A percentile compares a stretch with the other conserved stretches of the same genome.
Evolutionary conservation across 139 green algal genomes (phyloP).

Genomic region (Chlorella sp.): DNA sequence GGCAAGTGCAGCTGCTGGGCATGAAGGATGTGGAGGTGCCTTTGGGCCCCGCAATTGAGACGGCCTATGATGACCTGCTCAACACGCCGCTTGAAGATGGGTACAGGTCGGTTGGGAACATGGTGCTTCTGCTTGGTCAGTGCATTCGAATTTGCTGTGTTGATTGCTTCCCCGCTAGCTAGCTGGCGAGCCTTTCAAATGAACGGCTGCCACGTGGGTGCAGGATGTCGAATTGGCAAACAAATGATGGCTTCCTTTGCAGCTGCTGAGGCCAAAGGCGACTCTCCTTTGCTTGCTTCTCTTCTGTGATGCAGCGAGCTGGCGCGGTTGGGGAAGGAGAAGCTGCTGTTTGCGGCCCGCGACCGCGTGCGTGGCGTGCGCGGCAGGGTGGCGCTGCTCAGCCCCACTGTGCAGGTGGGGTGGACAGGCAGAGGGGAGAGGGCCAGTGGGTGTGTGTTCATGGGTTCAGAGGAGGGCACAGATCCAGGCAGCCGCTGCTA

Average conservation of each 20-base stretch:
- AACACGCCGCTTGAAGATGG: slow-evolving; percentile 19
- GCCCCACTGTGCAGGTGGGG: slow-evolving; percentile 26
- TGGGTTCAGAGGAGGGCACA: no score
- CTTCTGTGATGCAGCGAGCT: background rate
- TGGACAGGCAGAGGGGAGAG: no score
- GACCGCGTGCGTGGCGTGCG: slow-evolving; percentile 43
- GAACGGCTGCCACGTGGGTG: no score
- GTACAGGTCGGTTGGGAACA: background rate
- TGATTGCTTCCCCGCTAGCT: background rate
- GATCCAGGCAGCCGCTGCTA: no score
- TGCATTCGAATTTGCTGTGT: background rate
- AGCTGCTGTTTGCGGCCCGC: slow-evolving; percentile 60
- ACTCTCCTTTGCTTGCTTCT: background rate
- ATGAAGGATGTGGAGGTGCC: slow-evolving; percentile 18
- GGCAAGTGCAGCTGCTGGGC: slow-evolving; percentile 4
- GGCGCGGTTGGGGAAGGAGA: slow-evolving; percentile 40
- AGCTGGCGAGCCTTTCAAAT: background rate
- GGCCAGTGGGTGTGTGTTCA: no score
- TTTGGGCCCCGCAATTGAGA: background rate
- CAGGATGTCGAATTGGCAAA: no score
- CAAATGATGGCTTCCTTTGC: no score
- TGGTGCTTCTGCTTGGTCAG: background rate
- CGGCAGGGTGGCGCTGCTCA: slow-evolving; percentile 23
- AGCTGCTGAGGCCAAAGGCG: background rate
- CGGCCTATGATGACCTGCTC: slow-evolving; percentile 12